A percentile compares a stretch with the other conserved stretches of the same genome.
These are phyloP conservation scores for Jaapia argillacea DNA, from an alignment of 768 basidiomycete species.

Conservation along the genomic window DNA sequence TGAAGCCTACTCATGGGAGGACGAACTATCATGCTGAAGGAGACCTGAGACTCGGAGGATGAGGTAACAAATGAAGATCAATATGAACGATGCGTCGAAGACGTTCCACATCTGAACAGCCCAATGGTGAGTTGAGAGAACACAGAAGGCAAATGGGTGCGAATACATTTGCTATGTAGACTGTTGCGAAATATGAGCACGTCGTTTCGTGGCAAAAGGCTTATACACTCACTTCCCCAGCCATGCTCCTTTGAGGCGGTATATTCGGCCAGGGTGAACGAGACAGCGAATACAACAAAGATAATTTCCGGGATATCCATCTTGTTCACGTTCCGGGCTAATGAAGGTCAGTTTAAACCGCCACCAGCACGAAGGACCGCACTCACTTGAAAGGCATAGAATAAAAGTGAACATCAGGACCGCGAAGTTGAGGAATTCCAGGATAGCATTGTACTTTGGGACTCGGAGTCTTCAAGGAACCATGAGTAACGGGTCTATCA, in stretches of 20 bases:
- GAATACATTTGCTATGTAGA: conserved; percentile 76
- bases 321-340: conserved; percentile 45
- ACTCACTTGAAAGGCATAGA: conserved; percentile 65
- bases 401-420: conserved; percentile 60
- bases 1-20: neutral
- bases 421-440: conserved; percentile 74
- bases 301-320: conserved; percentile 55
- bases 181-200: conserved; percentile 21
- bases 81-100: conserved; percentile 69
- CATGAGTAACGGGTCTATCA: neutral
- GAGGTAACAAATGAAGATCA: conserved; percentile 62
- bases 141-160: neutral
- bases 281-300: conserved; percentile 68
- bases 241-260: conserved; percentile 82
- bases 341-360: no score
- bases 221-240: conserved; percentile 59
- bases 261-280: conserved; percentile 82
- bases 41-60: conserved; percentile 58
- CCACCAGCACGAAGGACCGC: conserved; percentile 3
- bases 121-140: neutral
- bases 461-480: conserved; percentile 53
- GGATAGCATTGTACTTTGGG: conserved; percentile 65
- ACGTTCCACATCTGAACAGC: conserved; percentile 75
- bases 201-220: neutral
- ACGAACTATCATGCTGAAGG: conserved; percentile 35